A percentile compares a stretch with the other conserved stretches of the same genome.
phyloP scores from a whole-genome alignment of 306 rosid species.

The Abrus precatorius region DNA sequence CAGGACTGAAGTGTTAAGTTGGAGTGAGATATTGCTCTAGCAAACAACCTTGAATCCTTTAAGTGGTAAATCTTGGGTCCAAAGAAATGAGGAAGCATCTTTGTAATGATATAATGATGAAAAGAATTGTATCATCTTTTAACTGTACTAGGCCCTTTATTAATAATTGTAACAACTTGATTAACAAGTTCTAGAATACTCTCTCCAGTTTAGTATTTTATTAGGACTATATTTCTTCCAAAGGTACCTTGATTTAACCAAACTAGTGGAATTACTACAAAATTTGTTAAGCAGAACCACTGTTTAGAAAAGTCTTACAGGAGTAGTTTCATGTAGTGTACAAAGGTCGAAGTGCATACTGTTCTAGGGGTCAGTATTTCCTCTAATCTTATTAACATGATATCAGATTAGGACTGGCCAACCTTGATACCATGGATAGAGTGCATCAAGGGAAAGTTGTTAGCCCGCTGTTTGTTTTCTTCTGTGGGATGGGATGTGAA shows the following conservation, averaged over 20 bases:
- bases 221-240: not conserved
- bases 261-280: not conserved
- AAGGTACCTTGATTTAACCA: not conserved
- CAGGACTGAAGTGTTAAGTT: not conserved
- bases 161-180: not conserved
- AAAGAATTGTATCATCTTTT: not conserved
- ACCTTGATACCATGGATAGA: not conserved
- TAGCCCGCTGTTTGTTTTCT: not conserved
- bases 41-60: not conserved
- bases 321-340: not conserved
- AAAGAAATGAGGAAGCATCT: not conserved
- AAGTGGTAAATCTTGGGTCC: not conserved
- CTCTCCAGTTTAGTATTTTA: not conserved
- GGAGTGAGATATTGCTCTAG: constrained; percentile 28
- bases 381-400: not conserved
- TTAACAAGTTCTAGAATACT: constrained; percentile 3
- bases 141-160: not conserved
- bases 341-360: not conserved
- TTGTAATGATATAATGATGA: constrained; percentile 1
- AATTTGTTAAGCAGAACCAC: not conserved
- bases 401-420: not conserved
- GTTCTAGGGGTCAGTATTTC: not conserved
- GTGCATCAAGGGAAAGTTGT: not conserved
- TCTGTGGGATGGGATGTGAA: too few relatives aligned
- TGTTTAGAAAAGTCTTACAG: not conserved